Evolutionary conservation across 2,329 filamentous ascomycete genomes (phyloP).

Genomic region (Beauveria sp.): DNA sequence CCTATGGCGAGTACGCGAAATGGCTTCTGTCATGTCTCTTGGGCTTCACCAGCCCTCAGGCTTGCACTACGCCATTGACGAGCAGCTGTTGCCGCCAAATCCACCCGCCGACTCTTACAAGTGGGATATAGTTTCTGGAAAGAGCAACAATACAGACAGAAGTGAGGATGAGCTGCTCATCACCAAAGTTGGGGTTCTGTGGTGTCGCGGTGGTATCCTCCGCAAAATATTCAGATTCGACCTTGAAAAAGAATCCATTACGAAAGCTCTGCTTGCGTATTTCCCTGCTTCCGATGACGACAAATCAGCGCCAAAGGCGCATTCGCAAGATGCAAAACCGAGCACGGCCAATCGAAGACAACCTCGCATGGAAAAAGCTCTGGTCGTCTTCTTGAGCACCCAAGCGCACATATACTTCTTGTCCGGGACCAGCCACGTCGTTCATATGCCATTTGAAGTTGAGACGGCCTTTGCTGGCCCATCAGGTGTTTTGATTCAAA

Average conservation of each 20-base stretch:
- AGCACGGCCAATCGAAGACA: constrained; percentile 13
- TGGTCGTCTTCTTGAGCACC: constrained; percentile 86
- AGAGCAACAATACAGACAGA: constrained; percentile 36
- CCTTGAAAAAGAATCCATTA: constrained; percentile 75
- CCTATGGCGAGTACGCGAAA: constrained; percentile 37
- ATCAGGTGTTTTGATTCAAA: constrained; percentile 76
- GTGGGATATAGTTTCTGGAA: constrained; percentile 52
- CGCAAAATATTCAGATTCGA: constrained; percentile 82
- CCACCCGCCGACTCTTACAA: constrained; percentile 56
- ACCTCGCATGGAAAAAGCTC: constrained; percentile 49
- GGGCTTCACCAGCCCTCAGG: constrained; percentile 85
- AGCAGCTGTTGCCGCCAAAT: constrained; percentile 65
- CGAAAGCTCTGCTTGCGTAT: constrained; percentile 77
- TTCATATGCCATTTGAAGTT: constrained; percentile 92
- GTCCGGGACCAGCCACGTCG: constrained; percentile 75
- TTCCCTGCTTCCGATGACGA: constrained; percentile 55
- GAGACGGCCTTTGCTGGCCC: constrained; percentile 79
- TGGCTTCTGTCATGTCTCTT: constrained; percentile 87
- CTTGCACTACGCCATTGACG: constrained; percentile 73
- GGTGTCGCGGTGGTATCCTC: constrained; percentile 80
- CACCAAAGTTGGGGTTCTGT: constrained; percentile 71
- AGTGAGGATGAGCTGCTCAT: constrained; percentile 74
- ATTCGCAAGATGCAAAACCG: constrained; percentile 6
- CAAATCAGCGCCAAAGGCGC: constrained; percentile 11
- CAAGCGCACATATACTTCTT: constrained; percentile 93